Evolutionary conservation across 2,329 filamentous ascomycete species (phyloP).

Genomic region (Hortaea sp.): DNA sequence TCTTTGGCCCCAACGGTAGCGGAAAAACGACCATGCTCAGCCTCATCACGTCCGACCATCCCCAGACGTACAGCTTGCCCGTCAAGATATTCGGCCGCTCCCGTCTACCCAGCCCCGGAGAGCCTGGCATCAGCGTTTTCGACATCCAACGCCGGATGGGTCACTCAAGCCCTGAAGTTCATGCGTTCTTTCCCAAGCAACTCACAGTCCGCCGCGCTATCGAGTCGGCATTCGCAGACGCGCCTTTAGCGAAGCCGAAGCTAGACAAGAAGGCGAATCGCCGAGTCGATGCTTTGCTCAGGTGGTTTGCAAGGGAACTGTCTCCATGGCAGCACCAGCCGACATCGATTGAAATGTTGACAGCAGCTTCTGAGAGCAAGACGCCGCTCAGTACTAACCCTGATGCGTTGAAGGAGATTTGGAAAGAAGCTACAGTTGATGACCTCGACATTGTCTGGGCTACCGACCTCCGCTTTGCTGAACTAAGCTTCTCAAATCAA

Average conservation of each 20-base stretch:
- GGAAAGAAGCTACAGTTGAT: slow-evolving; percentile 8
- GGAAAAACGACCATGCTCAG: slow-evolving; percentile 94
- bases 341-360: slow-evolving; percentile 6
- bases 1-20: slow-evolving; percentile 87
- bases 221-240: slow-evolving; percentile 84
- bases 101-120: slow-evolving; percentile 62
- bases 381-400: slow-evolving; percentile 9
- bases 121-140: slow-evolving; percentile 75
- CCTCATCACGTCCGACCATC: slow-evolving; percentile 89
- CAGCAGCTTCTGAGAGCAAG: slow-evolving; percentile 2
- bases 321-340: slow-evolving; percentile 37
- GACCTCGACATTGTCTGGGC: slow-evolving; percentile 50
- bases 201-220: slow-evolving; percentile 64
- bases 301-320: slow-evolving; percentile 72
- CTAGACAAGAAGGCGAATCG: slow-evolving; percentile 48
- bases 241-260: slow-evolving; percentile 62
- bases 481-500: slow-evolving; percentile 71
- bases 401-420: slow-evolving; percentile 6
- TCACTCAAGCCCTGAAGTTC: slow-evolving; percentile 87
- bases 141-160: slow-evolving; percentile 85
- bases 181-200: slow-evolving; percentile 77
- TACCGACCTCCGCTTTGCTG: slow-evolving; percentile 56
- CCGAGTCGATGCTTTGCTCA: slow-evolving; percentile 59
- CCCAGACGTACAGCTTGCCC: slow-evolving; percentile 82
- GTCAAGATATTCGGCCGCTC: slow-evolving; percentile 77